These are phyloP conservation scores for Knufia petricola DNA, from an alignment of 2,329 filamentous ascomycete genomes.

Conservation along the genomic window DNA sequence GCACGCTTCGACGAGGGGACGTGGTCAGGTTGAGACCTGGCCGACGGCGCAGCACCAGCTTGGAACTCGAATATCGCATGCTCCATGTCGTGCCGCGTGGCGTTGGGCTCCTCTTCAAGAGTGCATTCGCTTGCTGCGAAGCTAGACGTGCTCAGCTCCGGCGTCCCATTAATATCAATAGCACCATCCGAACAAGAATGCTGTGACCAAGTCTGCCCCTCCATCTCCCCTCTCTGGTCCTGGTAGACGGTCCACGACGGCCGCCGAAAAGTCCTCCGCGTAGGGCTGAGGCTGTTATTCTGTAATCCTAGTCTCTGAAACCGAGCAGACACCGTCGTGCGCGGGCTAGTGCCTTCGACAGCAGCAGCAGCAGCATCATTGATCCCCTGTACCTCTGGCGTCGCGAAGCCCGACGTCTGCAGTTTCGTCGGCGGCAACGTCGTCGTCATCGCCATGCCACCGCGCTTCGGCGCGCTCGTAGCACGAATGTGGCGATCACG, in stretches of 20 bases:
- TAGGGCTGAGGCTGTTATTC: neutral
- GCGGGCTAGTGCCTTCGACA: neutral
- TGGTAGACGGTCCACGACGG: neutral
- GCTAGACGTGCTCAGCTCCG: neutral
- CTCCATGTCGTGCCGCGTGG: neutral
- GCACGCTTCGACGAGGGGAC: neutral
- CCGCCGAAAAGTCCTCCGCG: neutral
- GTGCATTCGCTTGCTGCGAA: neutral
- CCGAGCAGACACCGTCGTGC: constrained; percentile 3
- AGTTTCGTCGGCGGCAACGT: neutral
- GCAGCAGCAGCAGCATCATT: neutral
- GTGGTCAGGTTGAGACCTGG: neutral
- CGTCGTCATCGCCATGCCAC: neutral
- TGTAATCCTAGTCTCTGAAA: constrained; percentile 1
- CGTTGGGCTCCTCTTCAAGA: neutral
- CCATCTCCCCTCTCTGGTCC: neutral
- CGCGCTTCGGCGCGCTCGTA: neutral
- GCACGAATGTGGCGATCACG: neutral
- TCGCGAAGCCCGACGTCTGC: constrained; percentile 4
- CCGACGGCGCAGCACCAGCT: neutral
- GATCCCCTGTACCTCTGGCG: neutral
- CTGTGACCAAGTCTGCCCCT: neutral
- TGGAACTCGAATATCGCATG: neutral
- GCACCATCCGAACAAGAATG: neutral
- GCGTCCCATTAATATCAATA: neutral